phyloP scores from a whole-genome alignment of 2,329 filamentous ascomycete species.

The Nemania sp. region DNA sequence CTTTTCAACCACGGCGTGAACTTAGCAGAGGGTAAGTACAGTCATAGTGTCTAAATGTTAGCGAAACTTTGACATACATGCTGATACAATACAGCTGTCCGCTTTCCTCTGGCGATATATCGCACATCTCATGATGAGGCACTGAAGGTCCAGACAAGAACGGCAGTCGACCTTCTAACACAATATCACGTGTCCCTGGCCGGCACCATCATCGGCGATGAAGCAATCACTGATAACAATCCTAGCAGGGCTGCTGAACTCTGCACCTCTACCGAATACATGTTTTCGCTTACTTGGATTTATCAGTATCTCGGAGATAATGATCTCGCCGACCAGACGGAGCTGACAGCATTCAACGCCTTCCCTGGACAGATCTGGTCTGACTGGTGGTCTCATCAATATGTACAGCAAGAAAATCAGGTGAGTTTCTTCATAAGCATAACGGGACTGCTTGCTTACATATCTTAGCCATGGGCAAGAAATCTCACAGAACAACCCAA shows the following conservation, averaged over 20 bases:
- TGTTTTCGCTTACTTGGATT: constrained; percentile 38
- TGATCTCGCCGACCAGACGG: constrained; percentile 50
- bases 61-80: neutral
- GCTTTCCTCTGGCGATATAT: constrained; percentile 46
- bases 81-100: constrained; percentile 39
- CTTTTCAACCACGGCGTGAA: constrained; percentile 49
- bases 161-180: constrained; percentile 44
- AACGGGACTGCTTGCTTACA: constrained; percentile 7
- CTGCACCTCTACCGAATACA: constrained; percentile 37
- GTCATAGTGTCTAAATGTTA: neutral
- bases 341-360: constrained; percentile 56
- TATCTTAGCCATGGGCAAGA: constrained; percentile 46
- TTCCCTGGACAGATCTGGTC: constrained; percentile 53
- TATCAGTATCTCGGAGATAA: constrained; percentile 36
- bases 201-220: constrained; percentile 48
- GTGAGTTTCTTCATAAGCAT: constrained; percentile 23
- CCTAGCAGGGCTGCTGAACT: constrained; percentile 43
- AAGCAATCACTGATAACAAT: constrained; percentile 44
- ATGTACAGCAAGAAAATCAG: constrained; percentile 58
- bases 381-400: constrained; percentile 59
- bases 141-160: constrained; percentile 42
- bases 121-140: constrained; percentile 44
- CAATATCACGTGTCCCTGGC: constrained; percentile 46
- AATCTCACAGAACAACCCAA: constrained; percentile 41
- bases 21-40: constrained; percentile 45